These are phyloP conservation scores for Colletotrichum karsti DNA, from an alignment of 2,329 filamentous ascomycete genomes.

Conservation along the genomic window DNA sequence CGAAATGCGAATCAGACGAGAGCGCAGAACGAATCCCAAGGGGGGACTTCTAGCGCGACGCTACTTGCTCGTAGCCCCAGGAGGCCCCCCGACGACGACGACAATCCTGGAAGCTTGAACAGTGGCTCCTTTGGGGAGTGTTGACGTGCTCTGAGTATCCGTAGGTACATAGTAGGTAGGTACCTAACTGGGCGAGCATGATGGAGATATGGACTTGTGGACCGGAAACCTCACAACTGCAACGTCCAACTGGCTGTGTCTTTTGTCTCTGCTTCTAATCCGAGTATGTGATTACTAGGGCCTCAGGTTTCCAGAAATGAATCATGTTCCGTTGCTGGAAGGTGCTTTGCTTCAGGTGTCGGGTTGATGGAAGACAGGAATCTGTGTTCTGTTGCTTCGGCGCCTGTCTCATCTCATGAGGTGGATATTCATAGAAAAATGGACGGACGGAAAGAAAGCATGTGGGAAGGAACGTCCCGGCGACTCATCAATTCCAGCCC, in stretches of 20 bases:
- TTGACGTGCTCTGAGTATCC: background rate
- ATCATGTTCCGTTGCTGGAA: background rate
- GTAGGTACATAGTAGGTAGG: no score
- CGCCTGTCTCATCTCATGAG: no score
- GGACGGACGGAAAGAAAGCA: background rate
- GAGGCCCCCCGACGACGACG: constrained; percentile 9
- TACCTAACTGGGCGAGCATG: no score
- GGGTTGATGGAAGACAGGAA: no score
- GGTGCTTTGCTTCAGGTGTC: background rate
- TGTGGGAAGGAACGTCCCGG: constrained; percentile 4
- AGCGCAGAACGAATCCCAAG: background rate
- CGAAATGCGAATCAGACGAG: background rate
- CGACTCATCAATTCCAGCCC: background rate
- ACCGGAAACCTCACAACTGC: background rate
- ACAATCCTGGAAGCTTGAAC: constrained; percentile 23
- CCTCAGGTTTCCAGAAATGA: background rate
- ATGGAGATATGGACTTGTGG: background rate
- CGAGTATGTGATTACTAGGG: no score
- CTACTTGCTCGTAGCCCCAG: constrained; percentile 7
- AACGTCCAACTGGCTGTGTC: background rate
- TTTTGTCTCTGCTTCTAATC: background rate
- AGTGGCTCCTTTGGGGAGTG: background rate
- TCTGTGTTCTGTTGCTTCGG: no score
- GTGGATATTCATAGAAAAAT: no score
- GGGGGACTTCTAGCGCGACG: background rate